phyloP scores from a whole-genome alignment of 306 rosid genomes.

The Vigna angularis region DNA sequence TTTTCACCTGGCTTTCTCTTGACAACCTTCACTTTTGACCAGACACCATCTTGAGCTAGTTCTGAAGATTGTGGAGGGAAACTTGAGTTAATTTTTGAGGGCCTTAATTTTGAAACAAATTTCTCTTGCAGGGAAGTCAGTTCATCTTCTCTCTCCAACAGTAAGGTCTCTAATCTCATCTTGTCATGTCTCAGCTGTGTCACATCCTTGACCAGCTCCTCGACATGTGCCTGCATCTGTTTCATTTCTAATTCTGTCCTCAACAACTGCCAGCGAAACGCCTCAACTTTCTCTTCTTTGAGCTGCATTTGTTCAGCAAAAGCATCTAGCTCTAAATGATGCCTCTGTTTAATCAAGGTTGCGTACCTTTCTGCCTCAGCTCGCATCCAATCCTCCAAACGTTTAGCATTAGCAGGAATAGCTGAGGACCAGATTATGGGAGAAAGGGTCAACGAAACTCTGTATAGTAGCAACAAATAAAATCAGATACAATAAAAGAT shows the following conservation, averaged over 20 bases:
- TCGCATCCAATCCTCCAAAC: constrained; percentile 77
- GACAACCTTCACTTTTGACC: constrained; percentile 56
- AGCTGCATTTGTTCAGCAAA: constrained; percentile 86
- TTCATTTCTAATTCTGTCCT: constrained; percentile 85
- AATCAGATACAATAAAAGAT: neutral
- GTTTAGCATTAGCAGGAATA: constrained; percentile 69
- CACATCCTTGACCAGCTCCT: constrained; percentile 71
- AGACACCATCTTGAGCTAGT: constrained; percentile 48
- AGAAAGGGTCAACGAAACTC: constrained; percentile 25
- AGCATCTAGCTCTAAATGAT: constrained; percentile 87
- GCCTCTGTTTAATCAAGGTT: constrained; percentile 74
- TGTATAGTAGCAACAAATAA: constrained; percentile 17
- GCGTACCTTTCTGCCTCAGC: constrained; percentile 89
- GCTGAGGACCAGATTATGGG: constrained; percentile 44
- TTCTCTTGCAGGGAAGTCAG: constrained; percentile 67
- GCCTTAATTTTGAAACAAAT: constrained; percentile 60
- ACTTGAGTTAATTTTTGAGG: constrained; percentile 48
- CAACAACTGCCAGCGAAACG: constrained; percentile 78
- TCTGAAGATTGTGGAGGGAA: constrained; percentile 53
- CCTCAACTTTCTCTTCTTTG: constrained; percentile 90
- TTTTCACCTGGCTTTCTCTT: constrained; percentile 58
- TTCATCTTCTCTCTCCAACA: constrained; percentile 68
- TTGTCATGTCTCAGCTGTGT: constrained; percentile 77
- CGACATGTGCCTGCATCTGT: constrained; percentile 75
- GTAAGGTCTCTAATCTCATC: constrained; percentile 69